Conservation (phyloP, 2,329 filamentous ascomycete species). For the Simplicillium sp. region DNA sequence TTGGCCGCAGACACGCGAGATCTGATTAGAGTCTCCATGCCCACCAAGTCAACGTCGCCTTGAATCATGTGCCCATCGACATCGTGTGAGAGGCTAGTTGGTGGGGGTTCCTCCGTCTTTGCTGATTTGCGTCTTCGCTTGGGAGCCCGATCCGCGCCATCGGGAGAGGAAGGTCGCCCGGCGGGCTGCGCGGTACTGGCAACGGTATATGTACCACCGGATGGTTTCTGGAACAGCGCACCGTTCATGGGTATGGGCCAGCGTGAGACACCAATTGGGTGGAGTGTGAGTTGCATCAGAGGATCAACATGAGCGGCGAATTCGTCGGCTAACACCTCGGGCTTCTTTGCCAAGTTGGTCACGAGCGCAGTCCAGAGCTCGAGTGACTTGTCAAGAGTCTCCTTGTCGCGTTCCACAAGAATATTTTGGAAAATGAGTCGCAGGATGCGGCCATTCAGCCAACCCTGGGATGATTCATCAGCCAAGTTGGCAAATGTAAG, state of each 20-base stretch:
- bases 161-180: constrained; percentile 39
- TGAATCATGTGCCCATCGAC: constrained; percentile 98
- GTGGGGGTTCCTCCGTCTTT: constrained; percentile 63
- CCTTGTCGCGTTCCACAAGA: constrained; percentile 81
- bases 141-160: constrained; percentile 50
- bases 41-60: constrained; percentile 90
- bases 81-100: constrained; percentile 70
- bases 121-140: constrained; percentile 77
- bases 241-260: constrained; percentile 90
- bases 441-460: constrained; percentile 84
- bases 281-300: constrained; percentile 76
- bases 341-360: constrained; percentile 53
- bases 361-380: constrained; percentile 81
- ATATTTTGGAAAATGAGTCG: constrained; percentile 92
- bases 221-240: constrained; percentile 83
- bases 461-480: constrained; percentile 69
- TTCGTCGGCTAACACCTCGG: constrained; percentile 58
- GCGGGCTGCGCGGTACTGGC: constrained; percentile 32
- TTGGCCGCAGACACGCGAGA: constrained; percentile 81
- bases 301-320: constrained; percentile 68
- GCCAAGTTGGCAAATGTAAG: constrained; percentile 88
- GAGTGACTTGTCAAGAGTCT: constrained; percentile 71
- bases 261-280: constrained; percentile 85
- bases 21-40: constrained; percentile 76
- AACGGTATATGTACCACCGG: constrained; percentile 69